A percentile compares a stretch with the other conserved stretches of the same genome.
Evolutionary conservation across 2,329 filamentous ascomycete genomes (phyloP).

Genomic region (Passalora sequoiae): DNA sequence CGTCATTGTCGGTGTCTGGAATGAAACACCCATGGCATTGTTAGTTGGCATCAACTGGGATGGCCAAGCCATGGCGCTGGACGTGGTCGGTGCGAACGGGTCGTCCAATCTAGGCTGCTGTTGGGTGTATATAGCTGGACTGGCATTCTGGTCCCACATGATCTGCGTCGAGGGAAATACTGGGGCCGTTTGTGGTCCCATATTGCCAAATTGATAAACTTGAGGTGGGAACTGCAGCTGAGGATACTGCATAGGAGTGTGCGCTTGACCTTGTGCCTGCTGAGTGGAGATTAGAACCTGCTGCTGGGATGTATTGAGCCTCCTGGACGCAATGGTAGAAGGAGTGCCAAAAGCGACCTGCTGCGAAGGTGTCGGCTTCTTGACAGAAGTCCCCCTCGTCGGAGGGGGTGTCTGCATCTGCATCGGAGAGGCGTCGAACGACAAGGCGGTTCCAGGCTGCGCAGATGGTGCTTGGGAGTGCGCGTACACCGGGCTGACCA

Average conservation of each 20-base stretch:
- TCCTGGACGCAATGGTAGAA: slow-evolving; percentile 31
- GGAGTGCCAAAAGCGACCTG: slow-evolving; percentile 41
- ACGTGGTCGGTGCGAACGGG: slow-evolving; percentile 26
- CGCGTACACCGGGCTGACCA: slow-evolving; percentile 18
- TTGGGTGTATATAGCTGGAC: slow-evolving; percentile 17
- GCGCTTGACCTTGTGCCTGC: slow-evolving; percentile 12
- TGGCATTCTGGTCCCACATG: slow-evolving; percentile 34
- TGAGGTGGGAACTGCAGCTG: slow-evolving; percentile 55
- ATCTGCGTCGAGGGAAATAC: slow-evolving; percentile 51
- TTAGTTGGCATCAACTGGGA: slow-evolving; percentile 9
- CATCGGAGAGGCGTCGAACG: slow-evolving; percentile 29
- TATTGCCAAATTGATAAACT: slow-evolving; percentile 48
- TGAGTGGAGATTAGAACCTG: slow-evolving; percentile 13
- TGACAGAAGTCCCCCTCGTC: slow-evolving; percentile 51
- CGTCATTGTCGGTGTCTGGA: slow-evolving; percentile 31
- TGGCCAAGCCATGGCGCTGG: slow-evolving; percentile 19
- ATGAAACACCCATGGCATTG: slow-evolving; percentile 18
- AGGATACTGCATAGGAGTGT: slow-evolving; percentile 45
- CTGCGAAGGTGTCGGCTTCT: slow-evolving; percentile 40
- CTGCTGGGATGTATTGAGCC: slow-evolving; percentile 30
- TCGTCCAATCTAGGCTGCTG: slow-evolving; percentile 26
- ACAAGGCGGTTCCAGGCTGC: slow-evolving; percentile 16
- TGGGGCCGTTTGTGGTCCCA: slow-evolving; percentile 53
- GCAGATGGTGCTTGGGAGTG: slow-evolving; percentile 9
- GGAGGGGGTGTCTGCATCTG: slow-evolving; percentile 60